Evolutionary conservation across 176 grass and related monocot genomes (phyloP).

Genomic region (Tillandsia leiboldiana): DNA sequence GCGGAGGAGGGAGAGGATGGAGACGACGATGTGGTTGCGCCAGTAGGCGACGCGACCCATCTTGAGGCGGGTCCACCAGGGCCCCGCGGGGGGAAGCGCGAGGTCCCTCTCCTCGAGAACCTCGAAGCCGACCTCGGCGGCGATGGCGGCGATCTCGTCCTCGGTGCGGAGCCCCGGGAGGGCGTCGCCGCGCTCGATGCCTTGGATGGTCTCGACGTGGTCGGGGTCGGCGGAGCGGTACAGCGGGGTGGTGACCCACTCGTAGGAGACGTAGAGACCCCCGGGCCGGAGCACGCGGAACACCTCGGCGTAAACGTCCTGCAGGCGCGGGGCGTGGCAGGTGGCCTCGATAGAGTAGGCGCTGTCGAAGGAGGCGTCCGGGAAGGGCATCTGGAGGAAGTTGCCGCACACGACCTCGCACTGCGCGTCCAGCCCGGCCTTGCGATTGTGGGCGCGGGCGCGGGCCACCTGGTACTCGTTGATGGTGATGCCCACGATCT

Average conservation of each 20-base stretch:
- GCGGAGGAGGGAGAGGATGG: constrained; percentile 72
- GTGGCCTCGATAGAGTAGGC: constrained; percentile 99
- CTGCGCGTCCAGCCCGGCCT: constrained; percentile 53
- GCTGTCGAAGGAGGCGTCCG: constrained; percentile 67
- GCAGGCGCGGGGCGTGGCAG: constrained; percentile 84
- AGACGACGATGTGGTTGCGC: constrained; percentile 87
- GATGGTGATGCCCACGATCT: constrained; percentile 96
- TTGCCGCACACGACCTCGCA: constrained; percentile 98
- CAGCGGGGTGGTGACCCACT: constrained; percentile 86
- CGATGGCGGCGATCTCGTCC: constrained; percentile 59
- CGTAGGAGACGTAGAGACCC: constrained; percentile 72
- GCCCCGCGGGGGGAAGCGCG: constrained; percentile 56
- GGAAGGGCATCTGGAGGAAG: constrained; percentile 92
- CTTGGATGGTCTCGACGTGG: constrained; percentile 80
- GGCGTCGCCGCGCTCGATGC: constrained; percentile 84
- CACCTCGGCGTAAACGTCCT: constrained; percentile 91
- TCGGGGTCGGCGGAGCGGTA: constrained; percentile 56
- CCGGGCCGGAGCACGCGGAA: constrained; percentile 84
- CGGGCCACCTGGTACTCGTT: constrained; percentile 98
- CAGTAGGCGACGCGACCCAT: constrained; percentile 95
- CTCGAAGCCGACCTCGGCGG: constrained; percentile 60
- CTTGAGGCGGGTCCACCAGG: constrained; percentile 94
- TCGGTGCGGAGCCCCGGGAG: constrained; percentile 69
- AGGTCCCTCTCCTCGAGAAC: constrained; percentile 79
- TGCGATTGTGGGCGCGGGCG: constrained; percentile 75